Evolutionary conservation across 192 early-diverging fungal genomes (phyloP).

Genomic region (Coemansia furcata): DNA sequence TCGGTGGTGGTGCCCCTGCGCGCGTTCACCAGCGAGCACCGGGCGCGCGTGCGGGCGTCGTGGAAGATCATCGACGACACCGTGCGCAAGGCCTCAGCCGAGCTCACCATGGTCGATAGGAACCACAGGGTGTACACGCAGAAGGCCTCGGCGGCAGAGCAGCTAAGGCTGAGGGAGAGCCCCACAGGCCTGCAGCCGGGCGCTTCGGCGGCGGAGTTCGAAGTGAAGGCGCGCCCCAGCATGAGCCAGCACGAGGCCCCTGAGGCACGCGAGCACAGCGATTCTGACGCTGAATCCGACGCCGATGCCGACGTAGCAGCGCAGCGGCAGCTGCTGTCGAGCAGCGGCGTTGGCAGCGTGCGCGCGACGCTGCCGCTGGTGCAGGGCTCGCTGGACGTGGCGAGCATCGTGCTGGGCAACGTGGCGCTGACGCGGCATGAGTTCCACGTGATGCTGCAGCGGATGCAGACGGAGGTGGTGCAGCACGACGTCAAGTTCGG

Average conservation of each 20-base stretch:
- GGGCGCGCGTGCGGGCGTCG: constrained; percentile 42
- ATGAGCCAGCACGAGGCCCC: constrained; percentile 1
- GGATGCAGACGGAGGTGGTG: constrained; percentile 62
- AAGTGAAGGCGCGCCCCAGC: constrained; percentile 39
- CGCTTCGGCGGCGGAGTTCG: constrained; percentile 20
- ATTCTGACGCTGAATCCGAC: constrained; percentile 18
- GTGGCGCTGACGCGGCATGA: constrained; percentile 61
- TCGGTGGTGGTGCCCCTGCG: constrained; percentile 45
- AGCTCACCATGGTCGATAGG: constrained; percentile 44
- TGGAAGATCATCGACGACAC: constrained; percentile 51
- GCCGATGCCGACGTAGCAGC: constrained; percentile 28
- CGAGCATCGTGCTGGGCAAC: constrained; percentile 56
- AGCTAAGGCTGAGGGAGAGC: constrained; percentile 32
- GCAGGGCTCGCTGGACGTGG: constrained; percentile 40
- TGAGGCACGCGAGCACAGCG: not conserved
- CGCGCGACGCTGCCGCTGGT: constrained; percentile 19
- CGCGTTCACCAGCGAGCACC: constrained; percentile 45
- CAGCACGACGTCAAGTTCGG: constrained; percentile 66
- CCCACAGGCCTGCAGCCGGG: constrained; percentile 13
- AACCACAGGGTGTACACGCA: constrained; percentile 50
- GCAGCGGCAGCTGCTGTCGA: constrained; percentile 28
- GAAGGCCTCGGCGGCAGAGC: constrained; percentile 43
- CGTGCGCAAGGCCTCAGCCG: constrained; percentile 32
- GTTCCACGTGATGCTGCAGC: constrained; percentile 59
- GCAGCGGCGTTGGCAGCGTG: constrained; percentile 6